Evolutionary conservation across 2,329 filamentous ascomycete genomes (phyloP).

Genomic region (Fusarium napiforme): DNA sequence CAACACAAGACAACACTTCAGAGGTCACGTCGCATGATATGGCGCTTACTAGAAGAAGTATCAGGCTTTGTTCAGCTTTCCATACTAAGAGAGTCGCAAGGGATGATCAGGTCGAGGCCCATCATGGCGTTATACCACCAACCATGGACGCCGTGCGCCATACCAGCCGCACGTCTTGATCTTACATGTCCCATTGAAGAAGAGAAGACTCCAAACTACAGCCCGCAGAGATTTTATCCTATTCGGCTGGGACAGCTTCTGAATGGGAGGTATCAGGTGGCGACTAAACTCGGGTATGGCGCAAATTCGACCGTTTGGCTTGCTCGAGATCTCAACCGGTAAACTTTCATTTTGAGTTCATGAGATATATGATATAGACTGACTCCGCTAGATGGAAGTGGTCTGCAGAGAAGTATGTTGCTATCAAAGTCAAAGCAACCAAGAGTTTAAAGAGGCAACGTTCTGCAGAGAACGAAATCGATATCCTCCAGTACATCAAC

Average conservation of each 20-base stretch:
- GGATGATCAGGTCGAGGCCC: not conserved
- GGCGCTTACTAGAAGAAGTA: not conserved
- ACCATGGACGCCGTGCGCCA: conserved; percentile 10
- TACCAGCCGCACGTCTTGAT: conserved; percentile 28
- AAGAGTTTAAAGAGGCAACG: not conserved
- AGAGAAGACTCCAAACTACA: conserved; percentile 31
- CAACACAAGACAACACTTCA: not conserved
- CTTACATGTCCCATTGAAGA: conserved; percentile 19
- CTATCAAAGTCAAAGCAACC: conserved; percentile 34
- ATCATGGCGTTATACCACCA: not conserved
- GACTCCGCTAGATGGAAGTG: not conserved
- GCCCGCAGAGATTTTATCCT: conserved; percentile 29
- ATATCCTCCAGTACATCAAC: conserved; percentile 27
- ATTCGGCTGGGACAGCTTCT: conserved; percentile 26
- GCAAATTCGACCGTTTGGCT: conserved; percentile 42
- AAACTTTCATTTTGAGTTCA: not conserved
- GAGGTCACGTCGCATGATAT: not conserved
- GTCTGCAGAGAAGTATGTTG: conserved; percentile 33
- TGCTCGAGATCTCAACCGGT: conserved; percentile 27
- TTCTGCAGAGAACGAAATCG: conserved; percentile 18
- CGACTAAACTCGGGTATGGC: conserved; percentile 37
- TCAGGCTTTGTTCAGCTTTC: not conserved
- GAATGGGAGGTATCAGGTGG: conserved; percentile 31
- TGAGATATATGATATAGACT: fast-evolving
- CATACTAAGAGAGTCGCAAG: too few relatives aligned